phyloP scores from a whole-genome alignment of 2,329 filamentous ascomycete genomes.

The Torrubiellomyces zombiae region DNA sequence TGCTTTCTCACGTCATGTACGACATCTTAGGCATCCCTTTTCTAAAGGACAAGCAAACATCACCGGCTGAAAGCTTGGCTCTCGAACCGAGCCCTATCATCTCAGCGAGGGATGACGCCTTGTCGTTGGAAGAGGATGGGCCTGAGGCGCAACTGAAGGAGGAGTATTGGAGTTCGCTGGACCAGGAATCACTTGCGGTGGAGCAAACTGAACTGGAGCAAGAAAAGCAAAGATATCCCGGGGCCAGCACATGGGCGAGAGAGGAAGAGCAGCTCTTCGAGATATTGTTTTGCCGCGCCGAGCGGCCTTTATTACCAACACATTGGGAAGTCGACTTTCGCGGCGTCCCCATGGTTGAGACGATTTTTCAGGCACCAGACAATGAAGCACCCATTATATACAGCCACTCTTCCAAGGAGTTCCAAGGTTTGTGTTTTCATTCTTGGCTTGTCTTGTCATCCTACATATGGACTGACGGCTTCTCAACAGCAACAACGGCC shows the following conservation, averaged over 20 bases:
- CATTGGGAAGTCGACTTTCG: slow-evolving; percentile 25
- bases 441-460: background rate
- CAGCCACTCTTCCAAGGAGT: slow-evolving; percentile 18
- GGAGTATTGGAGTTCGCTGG: too few species aligned
- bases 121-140: too few species aligned
- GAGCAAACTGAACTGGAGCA: slow-evolving; percentile 25
- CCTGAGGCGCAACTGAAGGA: too few species aligned
- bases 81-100: too few species aligned
- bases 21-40: too few species aligned
- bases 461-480: background rate
- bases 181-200: too few species aligned
- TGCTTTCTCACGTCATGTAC: too few species aligned
- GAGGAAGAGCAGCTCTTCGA: slow-evolving; percentile 30
- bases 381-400: slow-evolving; percentile 20
- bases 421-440: slow-evolving; percentile 21
- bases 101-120: too few species aligned
- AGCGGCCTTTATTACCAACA: slow-evolving; percentile 21
- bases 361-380: slow-evolving; percentile 16
- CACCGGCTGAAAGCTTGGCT: too few species aligned
- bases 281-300: slow-evolving; percentile 23
- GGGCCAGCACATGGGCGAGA: slow-evolving; percentile 30
- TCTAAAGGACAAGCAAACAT: too few species aligned
- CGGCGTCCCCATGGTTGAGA: slow-evolving; percentile 20
- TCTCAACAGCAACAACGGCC: slow-evolving; percentile 20
- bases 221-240: slow-evolving; percentile 24